phyloP scores from a whole-genome alignment of 345 rosid species.

The Capsella bursapastoris region DNA sequence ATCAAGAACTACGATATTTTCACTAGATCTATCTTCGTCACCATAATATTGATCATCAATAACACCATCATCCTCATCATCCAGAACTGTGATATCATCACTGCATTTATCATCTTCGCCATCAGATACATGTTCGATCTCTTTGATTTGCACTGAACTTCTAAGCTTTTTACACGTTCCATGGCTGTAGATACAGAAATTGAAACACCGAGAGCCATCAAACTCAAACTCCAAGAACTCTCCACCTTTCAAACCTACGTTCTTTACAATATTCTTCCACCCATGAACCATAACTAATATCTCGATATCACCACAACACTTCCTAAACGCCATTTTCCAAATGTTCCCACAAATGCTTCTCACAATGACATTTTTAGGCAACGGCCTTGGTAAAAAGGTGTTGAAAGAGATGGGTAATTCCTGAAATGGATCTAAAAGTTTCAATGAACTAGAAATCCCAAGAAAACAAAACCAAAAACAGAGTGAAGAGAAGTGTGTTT shows the following conservation, averaged over 20 bases:
- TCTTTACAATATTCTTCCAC: no score
- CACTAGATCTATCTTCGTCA: neutral
- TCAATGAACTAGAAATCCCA: neutral
- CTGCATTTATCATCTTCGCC: neutral
- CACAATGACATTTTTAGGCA: neutral
- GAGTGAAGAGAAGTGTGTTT: slow-evolving; percentile 15
- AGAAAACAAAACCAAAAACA: neutral
- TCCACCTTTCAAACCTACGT: neutral
- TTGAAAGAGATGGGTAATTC: neutral
- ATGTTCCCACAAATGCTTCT: neutral
- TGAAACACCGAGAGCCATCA: slow-evolving; percentile 30
- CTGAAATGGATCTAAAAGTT: neutral
- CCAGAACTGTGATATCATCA: slow-evolving; percentile 12
- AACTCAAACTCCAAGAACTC: slow-evolving; percentile 39
- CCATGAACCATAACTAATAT: neutral
- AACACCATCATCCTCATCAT: neutral
- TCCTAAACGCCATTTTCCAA: neutral
- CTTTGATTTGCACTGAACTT: slow-evolving; percentile 12
- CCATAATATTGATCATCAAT: neutral
- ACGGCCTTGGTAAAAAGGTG: neutral
- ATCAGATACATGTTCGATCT: neutral
- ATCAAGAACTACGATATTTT: neutral
- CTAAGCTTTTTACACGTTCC: slow-evolving; percentile 39
- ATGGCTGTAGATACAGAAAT: slow-evolving; percentile 29
- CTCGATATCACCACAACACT: neutral